phyloP scores from a whole-genome alignment of 306 rosid genomes.

The Myrica gale region DNA sequence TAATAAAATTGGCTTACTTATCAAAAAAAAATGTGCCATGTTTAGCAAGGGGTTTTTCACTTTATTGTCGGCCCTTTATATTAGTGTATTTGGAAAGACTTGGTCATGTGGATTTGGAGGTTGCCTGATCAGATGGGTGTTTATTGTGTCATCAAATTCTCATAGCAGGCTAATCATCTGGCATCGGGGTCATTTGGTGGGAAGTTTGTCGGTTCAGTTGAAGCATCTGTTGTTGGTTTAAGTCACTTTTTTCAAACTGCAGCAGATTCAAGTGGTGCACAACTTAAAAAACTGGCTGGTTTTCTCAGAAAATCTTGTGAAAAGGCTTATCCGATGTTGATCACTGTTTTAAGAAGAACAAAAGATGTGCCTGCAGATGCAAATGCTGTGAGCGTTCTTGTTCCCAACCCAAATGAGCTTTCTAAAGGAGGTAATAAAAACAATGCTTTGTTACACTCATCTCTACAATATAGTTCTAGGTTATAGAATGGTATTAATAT shows the following conservation, averaged over 20 bases:
- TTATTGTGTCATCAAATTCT: slow-evolving; percentile 28
- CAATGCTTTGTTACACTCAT: slow-evolving; percentile 18
- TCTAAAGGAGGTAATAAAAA: slow-evolving; percentile 54
- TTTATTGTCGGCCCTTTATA: not conserved
- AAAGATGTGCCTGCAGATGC: slow-evolving; percentile 57
- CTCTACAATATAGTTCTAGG: not conserved
- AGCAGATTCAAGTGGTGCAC: slow-evolving; percentile 56
- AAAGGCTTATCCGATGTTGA: slow-evolving; percentile 35
- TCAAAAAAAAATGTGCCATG: not conserved
- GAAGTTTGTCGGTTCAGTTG: slow-evolving; percentile 62
- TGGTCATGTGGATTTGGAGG: slow-evolving; percentile 15
- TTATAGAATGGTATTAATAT: not conserved
- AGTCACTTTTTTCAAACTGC: slow-evolving; percentile 62
- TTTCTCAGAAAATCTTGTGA: slow-evolving; percentile 50
- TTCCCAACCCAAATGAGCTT: slow-evolving; percentile 45
- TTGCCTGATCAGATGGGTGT: slow-evolving; percentile 24
- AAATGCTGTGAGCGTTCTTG: slow-evolving; percentile 71
- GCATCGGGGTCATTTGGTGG: slow-evolving; percentile 32
- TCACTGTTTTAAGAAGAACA: slow-evolving; percentile 61
- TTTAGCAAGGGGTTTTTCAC: not conserved
- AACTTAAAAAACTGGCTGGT: slow-evolving; percentile 58
- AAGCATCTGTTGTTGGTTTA: slow-evolving; percentile 72
- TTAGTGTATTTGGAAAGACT: slow-evolving; percentile 13
- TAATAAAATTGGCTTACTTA: no score
- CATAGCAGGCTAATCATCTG: slow-evolving; percentile 32